Conservation (phyloP, 495 filamentous ascomycete genomes). For the Hypoxylon trugodes region DNA sequence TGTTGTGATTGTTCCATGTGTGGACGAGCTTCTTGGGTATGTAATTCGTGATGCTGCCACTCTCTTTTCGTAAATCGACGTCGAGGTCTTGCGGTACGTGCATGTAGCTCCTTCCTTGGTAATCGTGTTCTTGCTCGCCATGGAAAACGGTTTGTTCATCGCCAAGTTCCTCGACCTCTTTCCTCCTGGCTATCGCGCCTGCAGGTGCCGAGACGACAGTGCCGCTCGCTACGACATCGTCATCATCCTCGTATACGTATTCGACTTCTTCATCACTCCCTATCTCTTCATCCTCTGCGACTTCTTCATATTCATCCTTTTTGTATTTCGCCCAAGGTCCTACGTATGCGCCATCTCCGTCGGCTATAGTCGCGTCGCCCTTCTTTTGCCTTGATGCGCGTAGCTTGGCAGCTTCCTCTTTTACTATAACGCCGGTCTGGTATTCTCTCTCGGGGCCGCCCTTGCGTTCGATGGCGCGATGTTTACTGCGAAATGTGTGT, state of each 20-base stretch:
- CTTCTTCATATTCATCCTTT: constrained; percentile 66
- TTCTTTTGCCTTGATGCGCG: constrained; percentile 79
- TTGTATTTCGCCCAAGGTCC: constrained; percentile 95
- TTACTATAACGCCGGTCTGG: constrained; percentile 56
- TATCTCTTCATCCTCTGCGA: constrained; percentile 65
- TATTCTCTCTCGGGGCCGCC: constrained; percentile 55
- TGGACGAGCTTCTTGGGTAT: constrained; percentile 93
- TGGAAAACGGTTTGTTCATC: constrained; percentile 90
- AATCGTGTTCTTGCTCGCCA: constrained; percentile 83
- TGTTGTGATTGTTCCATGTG: constrained; percentile 84
- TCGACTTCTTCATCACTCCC: constrained; percentile 85
- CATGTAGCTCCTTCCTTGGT: constrained; percentile 91
- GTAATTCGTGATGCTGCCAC: constrained; percentile 82
- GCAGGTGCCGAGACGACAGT: constrained; percentile 58
- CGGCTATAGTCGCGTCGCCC: constrained; percentile 81
- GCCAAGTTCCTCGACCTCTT: constrained; percentile 64
- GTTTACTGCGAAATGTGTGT: constrained; percentile 83
- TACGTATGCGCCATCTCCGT: constrained; percentile 85
- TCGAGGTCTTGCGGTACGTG: constrained; percentile 96
- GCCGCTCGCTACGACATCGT: constrained; percentile 63
- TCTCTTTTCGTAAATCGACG: constrained; percentile 83
- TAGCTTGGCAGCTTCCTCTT: constrained; percentile 71
- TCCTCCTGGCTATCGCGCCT: constrained; percentile 65
- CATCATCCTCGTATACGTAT: constrained; percentile 68
- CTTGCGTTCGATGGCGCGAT: constrained; percentile 72